Evolutionary conservation across 768 basidiomycete genomes (phyloP).

Genomic region (Tricholoma matsutake): DNA sequence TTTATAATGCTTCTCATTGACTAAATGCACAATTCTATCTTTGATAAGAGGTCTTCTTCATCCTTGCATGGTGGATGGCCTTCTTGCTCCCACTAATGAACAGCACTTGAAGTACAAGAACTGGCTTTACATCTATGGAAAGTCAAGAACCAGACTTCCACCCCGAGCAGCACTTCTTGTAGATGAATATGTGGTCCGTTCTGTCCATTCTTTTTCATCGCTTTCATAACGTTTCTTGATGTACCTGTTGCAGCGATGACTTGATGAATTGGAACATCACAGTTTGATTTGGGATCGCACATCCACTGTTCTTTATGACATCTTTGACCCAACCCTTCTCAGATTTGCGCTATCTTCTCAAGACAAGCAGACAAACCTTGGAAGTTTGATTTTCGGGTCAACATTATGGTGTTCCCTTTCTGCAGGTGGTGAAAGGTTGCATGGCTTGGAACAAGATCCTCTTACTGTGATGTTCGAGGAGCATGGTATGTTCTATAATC

Average conservation of each 20-base stretch:
- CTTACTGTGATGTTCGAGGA: too few species aligned
- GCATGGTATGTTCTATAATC: too few species aligned
- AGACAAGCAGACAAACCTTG: neutral
- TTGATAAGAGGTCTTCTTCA: neutral
- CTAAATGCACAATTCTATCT: too few species aligned
- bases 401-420: neutral
- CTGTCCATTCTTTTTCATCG: neutral
- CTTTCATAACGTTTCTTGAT: neutral
- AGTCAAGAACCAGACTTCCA: slow-evolving; percentile 1
- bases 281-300: neutral
- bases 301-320: neutral
- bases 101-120: slow-evolving; percentile 14
- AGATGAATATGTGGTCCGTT: slow-evolving; percentile 12
- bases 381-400: neutral
- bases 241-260: neutral
- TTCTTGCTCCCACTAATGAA: slow-evolving; percentile 9
- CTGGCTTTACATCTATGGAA: slow-evolving; percentile 23
- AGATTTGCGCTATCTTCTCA: neutral
- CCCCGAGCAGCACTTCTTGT: slow-evolving; percentile 8
- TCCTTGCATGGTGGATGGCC: slow-evolving; percentile 1
- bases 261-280: neutral
- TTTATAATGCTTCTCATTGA: neutral
- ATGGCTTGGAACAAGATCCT: too few species aligned
- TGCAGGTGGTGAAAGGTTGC: too few species aligned
- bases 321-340: neutral